Base-by-base conservation (phyloP, 768 basidiomycete species). In the Auriculariales sp. region DNA sequence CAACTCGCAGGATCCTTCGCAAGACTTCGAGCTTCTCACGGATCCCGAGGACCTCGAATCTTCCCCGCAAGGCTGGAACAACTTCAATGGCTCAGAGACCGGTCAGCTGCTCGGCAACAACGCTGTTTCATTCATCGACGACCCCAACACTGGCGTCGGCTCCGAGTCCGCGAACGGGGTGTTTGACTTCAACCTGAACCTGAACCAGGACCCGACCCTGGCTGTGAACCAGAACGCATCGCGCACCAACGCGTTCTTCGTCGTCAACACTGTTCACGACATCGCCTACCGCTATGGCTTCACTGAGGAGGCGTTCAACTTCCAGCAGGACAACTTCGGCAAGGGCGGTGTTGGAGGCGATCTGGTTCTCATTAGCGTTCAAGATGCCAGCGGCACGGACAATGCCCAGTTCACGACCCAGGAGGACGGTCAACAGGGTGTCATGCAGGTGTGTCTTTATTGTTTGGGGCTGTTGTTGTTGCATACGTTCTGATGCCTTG, bases 371-470 rank as follows among this genome's bases (percentile, higher is more conserved):
- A 56, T 58, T 33, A 64, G 61, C 47, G 65, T 66, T 10, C 62
- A 66, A 55, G 66, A 66, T 49, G 66, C 31, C 15, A 31, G 24
- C 19, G 49, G 49, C 29, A 28, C 48, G 17, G 49, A 55, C 32
- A 53, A 52, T 39, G 59, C 58, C 47, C 61, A 63, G 55, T 63
- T 64, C 51, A 57, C 63, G 56, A 64, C 35, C 9, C 39, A 24
- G 22, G 19, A 44, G 39, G 39, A 54, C 53, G 68, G 68, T 2
- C 65, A 66, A 54, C 64, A 66, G 34, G 68, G 72, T 50, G 62
- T 49, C 52, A 73, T 64, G 73, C 69, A 68, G 56, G 69, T 64
- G 68, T 67, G 63, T n/a, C n/a, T n/a, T n/a, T n/a, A n/a, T n/a
- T n/a, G n/a, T n/a, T n/a, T n/a, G n/a, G n/a, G n/a, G n/a, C n/a